Evolutionary conservation across 768 basidiomycete genomes (phyloP), one percentile per base, ranked within the genome.

Genomic region (Kwoniella newhampshirensis): DNA sequence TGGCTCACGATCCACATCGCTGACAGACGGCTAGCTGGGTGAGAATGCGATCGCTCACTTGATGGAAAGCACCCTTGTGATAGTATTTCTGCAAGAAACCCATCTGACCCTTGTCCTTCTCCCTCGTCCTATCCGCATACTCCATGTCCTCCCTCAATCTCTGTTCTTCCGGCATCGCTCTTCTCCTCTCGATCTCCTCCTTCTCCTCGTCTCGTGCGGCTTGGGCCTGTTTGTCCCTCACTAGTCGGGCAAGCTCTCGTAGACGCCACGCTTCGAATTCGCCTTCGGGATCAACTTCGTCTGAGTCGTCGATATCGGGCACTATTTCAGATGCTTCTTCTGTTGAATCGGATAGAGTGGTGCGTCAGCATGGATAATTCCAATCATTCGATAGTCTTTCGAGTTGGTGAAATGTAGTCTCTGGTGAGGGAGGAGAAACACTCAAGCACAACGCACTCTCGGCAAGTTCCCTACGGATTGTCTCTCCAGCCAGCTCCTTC

Each of bases 1-100:
- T n/a, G n/a, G n/a, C n/a, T n/a, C n/a, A n/a, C n/a, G n/a, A n/a
- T n/a, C n/a, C n/a, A n/a, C n/a, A n/a, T n/a, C n/a, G n/a, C n/a
- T n/a, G n/a, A n/a, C n/a, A n/a, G n/a, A n/a, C n/a, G n/a, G n/a
- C n/a, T n/a, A n/a, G n/a, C n/a, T n/a, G n/a, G n/a, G n/a, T n/a
- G n/a, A n/a, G 40, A n/a, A n/a, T 8, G 40, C 18, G 21, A 41
- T 28, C 5, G 45, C 81, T 28, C 57, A 89, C 92, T 83, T 93
- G 90, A 75, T 96, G 91, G 81, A 98, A 99, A 58, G 94, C 96
- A 67, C 96, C 96, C 78, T 94, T 97, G 80, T 99, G 96, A 86
- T 91, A 98, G 75, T 96, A 99, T 78, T 96, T 98, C 75, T 98
- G 92, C 61, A 98, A 77, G 78, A 98, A 98, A 71, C 85, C 89